Conservation (phyloP, 148 eudicot species). For the Amaranthus palmeri region DNA sequence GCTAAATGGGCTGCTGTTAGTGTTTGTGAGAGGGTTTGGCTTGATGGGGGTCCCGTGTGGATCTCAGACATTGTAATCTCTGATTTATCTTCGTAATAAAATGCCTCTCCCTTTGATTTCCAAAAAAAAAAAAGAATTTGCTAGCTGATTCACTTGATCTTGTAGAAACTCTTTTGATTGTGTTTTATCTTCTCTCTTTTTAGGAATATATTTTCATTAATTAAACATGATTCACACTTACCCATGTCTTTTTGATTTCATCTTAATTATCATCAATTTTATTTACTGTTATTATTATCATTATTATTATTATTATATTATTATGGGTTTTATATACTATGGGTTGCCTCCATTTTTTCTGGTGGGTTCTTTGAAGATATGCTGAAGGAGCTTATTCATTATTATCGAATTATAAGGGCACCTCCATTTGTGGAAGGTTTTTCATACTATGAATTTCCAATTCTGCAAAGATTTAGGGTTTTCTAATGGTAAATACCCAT, state of each 20-base stretch:
- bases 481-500: conserved; percentile 18
- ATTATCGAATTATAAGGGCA: conserved; percentile 13
- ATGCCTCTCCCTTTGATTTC: no score
- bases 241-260: conserved; percentile 15
- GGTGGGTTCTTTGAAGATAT: conserved; percentile 17
- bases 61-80: not conserved
- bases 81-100: no score
- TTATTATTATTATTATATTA: conserved; percentile 17
- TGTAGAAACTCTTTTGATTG: conserved; percentile 4
- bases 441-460: conserved; percentile 7
- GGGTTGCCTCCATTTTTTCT: conserved; percentile 23
- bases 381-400: conserved; percentile 12
- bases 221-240: conserved; percentile 16
- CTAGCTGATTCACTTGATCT: conserved; percentile 18
- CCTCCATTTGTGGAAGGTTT: conserved; percentile 15
- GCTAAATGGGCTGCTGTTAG: not conserved
- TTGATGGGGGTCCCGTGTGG: not conserved
- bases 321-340: conserved; percentile 23
- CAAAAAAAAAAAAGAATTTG: not conserved
- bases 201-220: not conserved
- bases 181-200: not conserved
- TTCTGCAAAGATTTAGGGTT: conserved; percentile 23
- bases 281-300: conserved; percentile 17
- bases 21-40: not conserved
- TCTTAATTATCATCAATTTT: conserved; percentile 9